phyloP scores from a whole-genome alignment of 2,329 filamentous ascomycete species.

The Diplocarpon rosae region DNA sequence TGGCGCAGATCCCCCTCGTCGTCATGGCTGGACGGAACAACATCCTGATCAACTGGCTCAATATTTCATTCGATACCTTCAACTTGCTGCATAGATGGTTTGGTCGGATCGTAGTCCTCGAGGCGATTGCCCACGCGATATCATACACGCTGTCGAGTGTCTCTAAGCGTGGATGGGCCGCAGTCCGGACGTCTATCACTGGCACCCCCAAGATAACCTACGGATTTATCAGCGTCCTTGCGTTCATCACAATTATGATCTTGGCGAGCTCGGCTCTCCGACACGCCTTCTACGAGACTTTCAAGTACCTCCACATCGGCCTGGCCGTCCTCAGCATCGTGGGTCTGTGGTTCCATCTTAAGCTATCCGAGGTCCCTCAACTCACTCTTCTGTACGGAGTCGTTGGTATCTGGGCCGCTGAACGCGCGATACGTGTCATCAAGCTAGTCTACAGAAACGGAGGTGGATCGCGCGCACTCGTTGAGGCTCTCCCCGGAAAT shows the following conservation, averaged over 20 bases:
- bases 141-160: conserved; percentile 42
- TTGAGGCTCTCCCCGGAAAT: conserved; percentile 68
- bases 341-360: conserved; percentile 56
- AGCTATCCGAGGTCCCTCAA: conserved; percentile 43
- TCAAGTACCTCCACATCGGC: conserved; percentile 61
- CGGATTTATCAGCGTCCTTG: conserved; percentile 36
- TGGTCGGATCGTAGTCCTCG: conserved; percentile 62
- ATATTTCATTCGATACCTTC: conserved; percentile 72
- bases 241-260: conserved; percentile 51
- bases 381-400: conserved; percentile 49
- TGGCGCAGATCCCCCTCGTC: conserved; percentile 49
- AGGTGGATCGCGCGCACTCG: conserved; percentile 55
- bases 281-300: conserved; percentile 71
- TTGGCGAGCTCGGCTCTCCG: conserved; percentile 61
- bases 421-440: conserved; percentile 48
- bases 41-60: conserved; percentile 59
- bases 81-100: conserved; percentile 75
- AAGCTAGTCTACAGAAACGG: conserved; percentile 53
- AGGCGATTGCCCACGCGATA: conserved; percentile 54
- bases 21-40: conserved; percentile 68
- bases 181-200: conserved; percentile 27
- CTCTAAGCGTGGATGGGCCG: conserved; percentile 37
- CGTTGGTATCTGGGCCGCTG: conserved; percentile 55
- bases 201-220: not conserved
- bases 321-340: conserved; percentile 48